Evolutionary conservation across 176 grass and related monocot species (phyloP), one percentile per base, ranked within the genome.

Genomic region (Aegilops speltoides): DNA sequence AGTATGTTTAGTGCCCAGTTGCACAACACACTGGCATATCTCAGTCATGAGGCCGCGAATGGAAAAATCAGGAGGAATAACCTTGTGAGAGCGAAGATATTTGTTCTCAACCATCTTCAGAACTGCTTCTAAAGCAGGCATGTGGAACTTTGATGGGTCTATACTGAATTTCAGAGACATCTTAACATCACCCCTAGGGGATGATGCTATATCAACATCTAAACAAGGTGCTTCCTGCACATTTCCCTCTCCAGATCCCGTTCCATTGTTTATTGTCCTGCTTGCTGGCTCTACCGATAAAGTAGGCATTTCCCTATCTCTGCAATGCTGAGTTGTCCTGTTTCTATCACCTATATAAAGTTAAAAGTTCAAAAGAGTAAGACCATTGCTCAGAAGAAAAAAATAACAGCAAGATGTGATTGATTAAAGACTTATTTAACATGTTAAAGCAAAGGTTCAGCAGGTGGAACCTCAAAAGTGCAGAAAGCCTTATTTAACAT

Each of bases 81-180:
- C 41, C 82, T 80, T 97, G 78, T 88, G 87, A 3, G 95, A 94
- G 63, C 29, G 75, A 56, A 94, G 75, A 9, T 59, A 97, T 82
- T 80, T 91, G 78, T 91, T 68, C 63, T 94, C 95, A n/a, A 94
- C 92, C 81, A 79, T 81, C 65, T 87, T 92, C 28, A 92, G 91
- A 79, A 97, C 76, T 63, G 81, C 77, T 66, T 90, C 88, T 65
- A 97, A 85, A 85, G 60, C 43, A 19, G 90, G 92, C 64, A 89
- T 81, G 23, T 54, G 81, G 28, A 94, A 91, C 72, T 91, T 89
- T 43, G 85, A 81, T 48, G 41, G 79, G 37, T 88, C 86, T 36
- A 84, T 29, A 90, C 61, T 76, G 64, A 74, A 90, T 29, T 32
- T 79, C 23, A 97, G 68, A 50, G 78, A 81, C 87, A 97, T 83